These are phyloP conservation scores for Cladosporium sp. DNA, from an alignment of 2,329 filamentous ascomycete genomes.

Conservation along the genomic window DNA sequence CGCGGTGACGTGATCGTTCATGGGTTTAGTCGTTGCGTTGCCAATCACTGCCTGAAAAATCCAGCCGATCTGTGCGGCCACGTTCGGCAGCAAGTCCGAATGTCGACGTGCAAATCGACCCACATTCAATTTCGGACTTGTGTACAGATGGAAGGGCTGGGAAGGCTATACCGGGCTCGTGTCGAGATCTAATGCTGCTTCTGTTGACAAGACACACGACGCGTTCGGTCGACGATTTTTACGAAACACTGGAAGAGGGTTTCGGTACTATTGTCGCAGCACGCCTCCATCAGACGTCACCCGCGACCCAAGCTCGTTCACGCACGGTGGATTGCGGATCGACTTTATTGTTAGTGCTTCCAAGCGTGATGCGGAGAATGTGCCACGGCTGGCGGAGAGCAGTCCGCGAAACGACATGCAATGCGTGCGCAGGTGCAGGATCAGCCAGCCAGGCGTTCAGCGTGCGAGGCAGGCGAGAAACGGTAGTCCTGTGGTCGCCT, in stretches of 20 bases:
- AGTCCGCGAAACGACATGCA: neutral
- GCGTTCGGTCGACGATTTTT: neutral
- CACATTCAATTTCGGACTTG: conserved; percentile 1
- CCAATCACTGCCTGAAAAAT: neutral
- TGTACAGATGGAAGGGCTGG: too few relatives aligned
- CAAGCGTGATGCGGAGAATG: conserved; percentile 5
- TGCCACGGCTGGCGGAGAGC: neutral
- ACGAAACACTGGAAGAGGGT: neutral
- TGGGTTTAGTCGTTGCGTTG: neutral
- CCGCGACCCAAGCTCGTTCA: neutral
- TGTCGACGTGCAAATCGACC: neutral
- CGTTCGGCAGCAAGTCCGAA: conserved; percentile 5
- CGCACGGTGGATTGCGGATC: conserved; percentile 1
- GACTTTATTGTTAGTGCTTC: neutral
- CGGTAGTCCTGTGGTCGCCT: neutral
- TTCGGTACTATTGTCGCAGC: neutral
- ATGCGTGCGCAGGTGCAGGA: neutral
- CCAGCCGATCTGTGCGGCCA: conserved; percentile 5
- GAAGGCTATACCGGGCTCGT: neutral
- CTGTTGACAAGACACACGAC: neutral
- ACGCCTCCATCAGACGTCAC: neutral
- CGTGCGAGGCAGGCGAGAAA: neutral
- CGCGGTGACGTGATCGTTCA: neutral
- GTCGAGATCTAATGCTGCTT: neutral
- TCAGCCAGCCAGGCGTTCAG: neutral